Conservation (phyloP, 108 stramenopile genomes). For the Skeletonema costatum region DNA sequence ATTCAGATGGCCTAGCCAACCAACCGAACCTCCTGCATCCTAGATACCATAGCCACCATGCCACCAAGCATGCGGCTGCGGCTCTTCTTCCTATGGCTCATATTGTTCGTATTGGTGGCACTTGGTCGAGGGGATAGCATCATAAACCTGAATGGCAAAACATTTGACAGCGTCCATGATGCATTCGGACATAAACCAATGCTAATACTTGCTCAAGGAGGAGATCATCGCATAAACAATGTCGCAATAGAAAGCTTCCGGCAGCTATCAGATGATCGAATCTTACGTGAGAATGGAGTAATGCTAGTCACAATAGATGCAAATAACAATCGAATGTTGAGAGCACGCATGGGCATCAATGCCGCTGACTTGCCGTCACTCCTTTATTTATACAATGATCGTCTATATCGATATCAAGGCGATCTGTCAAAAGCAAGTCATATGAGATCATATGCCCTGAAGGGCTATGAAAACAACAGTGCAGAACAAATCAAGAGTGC, state of each 20-base stretch:
- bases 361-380: constrained; percentile 5
- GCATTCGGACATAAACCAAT: neutral
- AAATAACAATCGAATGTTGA: constrained; percentile 6
- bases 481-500: neutral
- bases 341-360: neutral
- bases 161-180: constrained; percentile 9
- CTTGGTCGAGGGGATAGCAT: neutral
- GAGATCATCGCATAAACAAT: neutral
- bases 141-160: constrained; percentile 2
- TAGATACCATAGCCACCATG: neutral
- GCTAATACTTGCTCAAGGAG: constrained; percentile 8
- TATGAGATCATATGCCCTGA: constrained; percentile 13
- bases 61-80: neutral
- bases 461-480: constrained; percentile 8
- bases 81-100: neutral
- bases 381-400: constrained; percentile 5
- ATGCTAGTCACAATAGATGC: constrained; percentile 7
- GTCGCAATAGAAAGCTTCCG: neutral
- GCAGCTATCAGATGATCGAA: constrained; percentile 1
- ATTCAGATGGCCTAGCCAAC: too few relatives aligned
- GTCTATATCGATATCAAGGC: constrained; percentile 8
- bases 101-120: neutral
- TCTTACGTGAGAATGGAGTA: constrained; percentile 1
- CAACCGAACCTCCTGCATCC: too few relatives aligned
- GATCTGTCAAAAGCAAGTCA: neutral